A percentile compares a stretch with the other conserved stretches of the same genome.
These are phyloP conservation scores for Onygenales sp. DNA, from an alignment of 2,329 filamentous ascomycete genomes.

Conservation along the genomic window DNA sequence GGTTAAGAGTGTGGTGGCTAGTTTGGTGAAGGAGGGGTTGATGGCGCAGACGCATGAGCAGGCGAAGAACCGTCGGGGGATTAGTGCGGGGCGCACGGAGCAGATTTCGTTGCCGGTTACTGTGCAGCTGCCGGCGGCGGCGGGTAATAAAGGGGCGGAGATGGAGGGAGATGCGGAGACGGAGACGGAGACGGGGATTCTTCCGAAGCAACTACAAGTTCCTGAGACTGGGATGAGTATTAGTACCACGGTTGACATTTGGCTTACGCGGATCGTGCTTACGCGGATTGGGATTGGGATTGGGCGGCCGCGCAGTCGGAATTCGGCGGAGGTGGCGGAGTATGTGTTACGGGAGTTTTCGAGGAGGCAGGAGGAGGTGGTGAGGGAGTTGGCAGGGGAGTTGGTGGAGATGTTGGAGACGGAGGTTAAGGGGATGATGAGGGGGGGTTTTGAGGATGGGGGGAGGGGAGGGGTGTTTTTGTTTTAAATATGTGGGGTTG, in stretches of 20 bases:
- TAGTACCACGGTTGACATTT: background rate
- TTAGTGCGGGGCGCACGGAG: constrained; percentile 24
- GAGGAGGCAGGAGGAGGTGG: constrained; percentile 37
- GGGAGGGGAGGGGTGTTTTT: background rate
- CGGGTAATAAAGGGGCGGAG: no score
- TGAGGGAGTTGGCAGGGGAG: constrained; percentile 41
- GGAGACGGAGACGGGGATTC: no score
- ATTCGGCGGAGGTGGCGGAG: constrained; percentile 56
- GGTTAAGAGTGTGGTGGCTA: constrained; percentile 55
- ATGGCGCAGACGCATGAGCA: constrained; percentile 12
- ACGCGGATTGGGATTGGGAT: constrained; percentile 72
- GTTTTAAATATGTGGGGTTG: background rate
- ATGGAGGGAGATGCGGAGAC: no score
- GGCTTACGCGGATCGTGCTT: constrained; percentile 17
- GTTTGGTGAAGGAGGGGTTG: constrained; percentile 37
- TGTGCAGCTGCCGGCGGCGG: no score
- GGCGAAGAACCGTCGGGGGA: constrained; percentile 36
- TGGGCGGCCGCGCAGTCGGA: constrained; percentile 65
- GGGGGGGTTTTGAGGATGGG: background rate
- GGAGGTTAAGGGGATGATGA: constrained; percentile 4
- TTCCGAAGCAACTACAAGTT: no score
- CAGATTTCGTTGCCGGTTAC: no score
- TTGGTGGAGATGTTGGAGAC: constrained; percentile 42
- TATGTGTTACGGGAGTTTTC: constrained; percentile 70
- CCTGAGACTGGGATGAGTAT: constrained; percentile 16